Conservation (phyloP, 2,329 filamentous ascomycete genomes). For the Aspergillus novoparasiticus region DNA sequence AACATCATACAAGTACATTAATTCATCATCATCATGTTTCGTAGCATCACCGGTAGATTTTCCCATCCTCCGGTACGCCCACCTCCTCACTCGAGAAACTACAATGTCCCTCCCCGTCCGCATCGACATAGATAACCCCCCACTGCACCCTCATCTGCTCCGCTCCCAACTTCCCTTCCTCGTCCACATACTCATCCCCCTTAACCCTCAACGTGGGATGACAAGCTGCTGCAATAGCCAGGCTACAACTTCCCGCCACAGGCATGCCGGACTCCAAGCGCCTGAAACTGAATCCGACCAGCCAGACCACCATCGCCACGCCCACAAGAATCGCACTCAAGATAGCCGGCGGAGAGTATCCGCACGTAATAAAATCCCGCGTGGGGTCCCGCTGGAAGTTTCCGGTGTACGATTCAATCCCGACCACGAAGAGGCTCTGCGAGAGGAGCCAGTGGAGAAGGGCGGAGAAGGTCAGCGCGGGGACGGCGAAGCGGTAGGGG, state of each 20-base stretch:
- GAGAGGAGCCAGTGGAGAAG: slow-evolving; percentile 55
- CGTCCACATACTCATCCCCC: neutral
- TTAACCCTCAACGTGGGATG: slow-evolving; percentile 16
- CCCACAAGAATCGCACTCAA: neutral
- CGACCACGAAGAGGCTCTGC: slow-evolving; percentile 49
- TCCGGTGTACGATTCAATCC: slow-evolving; percentile 26
- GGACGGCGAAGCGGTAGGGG: slow-evolving; percentile 49
- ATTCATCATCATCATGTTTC: neutral
- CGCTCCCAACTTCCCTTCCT: neutral
- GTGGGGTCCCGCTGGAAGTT: neutral
- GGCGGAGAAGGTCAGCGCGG: slow-evolving; percentile 38
- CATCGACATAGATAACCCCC: neutral
- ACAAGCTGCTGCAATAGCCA: slow-evolving; percentile 38
- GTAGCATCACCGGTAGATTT: neutral
- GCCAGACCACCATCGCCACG: neutral
- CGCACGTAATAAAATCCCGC: slow-evolving; percentile 1
- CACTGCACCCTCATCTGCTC: neutral
- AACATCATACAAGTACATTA: neutral
- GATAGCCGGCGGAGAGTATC: neutral
- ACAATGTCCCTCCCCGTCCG: neutral
- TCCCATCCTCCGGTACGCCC: neutral
- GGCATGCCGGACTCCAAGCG: slow-evolving; percentile 28
- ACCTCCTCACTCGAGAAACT: neutral
- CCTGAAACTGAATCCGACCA: slow-evolving; percentile 18
- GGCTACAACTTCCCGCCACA: slow-evolving; percentile 34